Conservation (phyloP, 371 early-diverging fungal species). For the Lichtheimia corymbifera region DNA sequence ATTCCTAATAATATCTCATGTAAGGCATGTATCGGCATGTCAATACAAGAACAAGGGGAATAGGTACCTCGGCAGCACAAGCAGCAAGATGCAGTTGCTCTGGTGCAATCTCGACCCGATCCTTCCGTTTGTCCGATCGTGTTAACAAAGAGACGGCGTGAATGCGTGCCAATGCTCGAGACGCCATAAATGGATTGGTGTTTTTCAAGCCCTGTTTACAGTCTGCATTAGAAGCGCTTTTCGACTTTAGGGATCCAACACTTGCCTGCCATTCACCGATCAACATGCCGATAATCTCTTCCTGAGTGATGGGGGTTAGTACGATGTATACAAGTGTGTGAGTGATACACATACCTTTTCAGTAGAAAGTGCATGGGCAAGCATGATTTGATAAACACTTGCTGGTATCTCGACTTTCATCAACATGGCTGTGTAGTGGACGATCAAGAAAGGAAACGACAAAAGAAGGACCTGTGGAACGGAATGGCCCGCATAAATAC, state of each 20-base stretch:
- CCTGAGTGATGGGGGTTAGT: constrained; percentile 27
- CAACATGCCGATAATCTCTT: constrained; percentile 75
- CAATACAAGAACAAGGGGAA: neutral
- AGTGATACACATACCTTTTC: constrained; percentile 43
- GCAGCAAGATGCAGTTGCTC: constrained; percentile 69
- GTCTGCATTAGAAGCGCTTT: too few relatives aligned
- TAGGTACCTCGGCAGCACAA: constrained; percentile 61
- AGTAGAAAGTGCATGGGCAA: constrained; percentile 58
- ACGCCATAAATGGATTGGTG: constrained; percentile 31
- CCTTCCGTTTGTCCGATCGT: constrained; percentile 76
- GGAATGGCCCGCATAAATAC: too few relatives aligned
- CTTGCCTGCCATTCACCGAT: constrained; percentile 68
- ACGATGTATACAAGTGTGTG: too few relatives aligned
- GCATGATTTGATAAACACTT: constrained; percentile 49
- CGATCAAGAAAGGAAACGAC: neutral
- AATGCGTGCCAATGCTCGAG: constrained; percentile 46
- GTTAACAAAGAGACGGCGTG: constrained; percentile 59
- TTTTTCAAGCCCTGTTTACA: constrained; percentile 22
- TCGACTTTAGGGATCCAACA: neutral
- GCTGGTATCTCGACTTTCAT: constrained; percentile 44
- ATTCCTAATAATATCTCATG: constrained; percentile 31
- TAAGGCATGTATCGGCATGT: neutral
- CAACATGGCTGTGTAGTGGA: constrained; percentile 21
- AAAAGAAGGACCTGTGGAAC: neutral
- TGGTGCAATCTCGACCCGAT: constrained; percentile 71